Evolutionary conservation across 2,329 filamentous ascomycete species (phyloP).

Genomic region (Ustulina deusta): DNA sequence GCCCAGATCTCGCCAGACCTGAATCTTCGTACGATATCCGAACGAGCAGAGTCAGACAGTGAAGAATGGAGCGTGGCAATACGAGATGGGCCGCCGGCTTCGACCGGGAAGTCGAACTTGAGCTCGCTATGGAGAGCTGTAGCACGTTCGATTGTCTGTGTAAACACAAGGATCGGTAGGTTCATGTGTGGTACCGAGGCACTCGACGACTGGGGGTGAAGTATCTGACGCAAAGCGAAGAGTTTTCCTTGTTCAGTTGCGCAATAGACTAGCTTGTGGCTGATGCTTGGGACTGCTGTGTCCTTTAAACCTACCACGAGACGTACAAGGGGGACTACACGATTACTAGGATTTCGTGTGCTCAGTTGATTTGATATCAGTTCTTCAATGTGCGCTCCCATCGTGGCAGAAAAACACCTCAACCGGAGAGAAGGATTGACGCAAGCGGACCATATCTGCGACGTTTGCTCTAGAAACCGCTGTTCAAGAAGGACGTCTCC

Average conservation of each 20-base stretch:
- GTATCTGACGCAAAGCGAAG: conserved; percentile 86
- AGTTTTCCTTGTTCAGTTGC: conserved; percentile 95
- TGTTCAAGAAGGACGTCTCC: conserved; percentile 90
- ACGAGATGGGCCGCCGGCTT: conserved; percentile 84
- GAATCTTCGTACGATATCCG: conserved; percentile 88
- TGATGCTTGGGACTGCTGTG: conserved; percentile 90
- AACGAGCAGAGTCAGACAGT: conserved; percentile 79
- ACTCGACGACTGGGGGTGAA: conserved; percentile 75
- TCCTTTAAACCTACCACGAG: conserved; percentile 97
- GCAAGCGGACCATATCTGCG: conserved; percentile 85
- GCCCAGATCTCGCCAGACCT: conserved; percentile 95
- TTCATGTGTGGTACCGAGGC: conserved; percentile 72
- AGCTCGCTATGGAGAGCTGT: conserved; percentile 89
- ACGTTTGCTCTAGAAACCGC: conserved; percentile 88
- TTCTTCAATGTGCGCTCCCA: conserved; percentile 91
- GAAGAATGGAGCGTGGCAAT: conserved; percentile 93
- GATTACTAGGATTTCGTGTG: conserved; percentile 60
- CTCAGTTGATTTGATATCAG: conserved; percentile 77
- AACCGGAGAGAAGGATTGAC: conserved; percentile 75
- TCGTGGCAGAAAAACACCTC: conserved; percentile 95
- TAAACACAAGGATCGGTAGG: conserved; percentile 94
- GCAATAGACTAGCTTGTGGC: conserved; percentile 89
- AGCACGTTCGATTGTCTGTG: conserved; percentile 93
- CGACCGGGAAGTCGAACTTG: conserved; percentile 90
- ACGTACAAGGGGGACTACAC: conserved; percentile 72